Evolutionary conservation across 1,284 basidiomycete species (phyloP).

Genomic region (Rugosomyces carneus): DNA sequence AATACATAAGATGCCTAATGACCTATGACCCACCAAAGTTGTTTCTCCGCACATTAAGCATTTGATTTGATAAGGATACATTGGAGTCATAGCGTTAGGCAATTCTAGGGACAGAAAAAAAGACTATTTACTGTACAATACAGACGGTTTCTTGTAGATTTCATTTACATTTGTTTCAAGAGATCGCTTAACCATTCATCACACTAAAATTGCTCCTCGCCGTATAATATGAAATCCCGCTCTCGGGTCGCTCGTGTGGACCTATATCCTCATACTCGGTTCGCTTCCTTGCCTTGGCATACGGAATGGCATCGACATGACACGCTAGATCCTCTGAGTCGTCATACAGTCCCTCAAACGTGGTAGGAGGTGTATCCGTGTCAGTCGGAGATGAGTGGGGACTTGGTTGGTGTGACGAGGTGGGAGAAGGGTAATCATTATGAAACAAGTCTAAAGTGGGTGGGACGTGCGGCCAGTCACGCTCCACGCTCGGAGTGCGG

Average conservation of each 20-base stretch:
- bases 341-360: constrained; percentile 13
- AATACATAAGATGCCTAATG: no score
- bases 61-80: no score
- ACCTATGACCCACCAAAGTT: no score
- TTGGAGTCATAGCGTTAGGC: no score
- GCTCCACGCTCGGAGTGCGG: constrained; percentile 1
- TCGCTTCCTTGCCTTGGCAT: neutral
- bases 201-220: constrained; percentile 21
- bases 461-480: neutral
- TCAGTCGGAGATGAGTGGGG: constrained; percentile 9
- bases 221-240: constrained; percentile 23
- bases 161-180: no score
- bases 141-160: no score
- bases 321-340: constrained; percentile 7
- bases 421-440: neutral
- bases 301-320: neutral
- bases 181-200: constrained; percentile 13
- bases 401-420: neutral
- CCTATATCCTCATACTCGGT: neutral
- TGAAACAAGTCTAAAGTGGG: neutral
- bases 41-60: no score
- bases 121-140: no score
- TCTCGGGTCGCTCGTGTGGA: constrained; percentile 15
- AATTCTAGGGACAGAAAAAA: no score
- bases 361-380: constrained; percentile 19